These are phyloP conservation scores for Leptographium lundbergii DNA, from an alignment of 2,329 filamentous ascomycete species.

Conservation along the genomic window DNA sequence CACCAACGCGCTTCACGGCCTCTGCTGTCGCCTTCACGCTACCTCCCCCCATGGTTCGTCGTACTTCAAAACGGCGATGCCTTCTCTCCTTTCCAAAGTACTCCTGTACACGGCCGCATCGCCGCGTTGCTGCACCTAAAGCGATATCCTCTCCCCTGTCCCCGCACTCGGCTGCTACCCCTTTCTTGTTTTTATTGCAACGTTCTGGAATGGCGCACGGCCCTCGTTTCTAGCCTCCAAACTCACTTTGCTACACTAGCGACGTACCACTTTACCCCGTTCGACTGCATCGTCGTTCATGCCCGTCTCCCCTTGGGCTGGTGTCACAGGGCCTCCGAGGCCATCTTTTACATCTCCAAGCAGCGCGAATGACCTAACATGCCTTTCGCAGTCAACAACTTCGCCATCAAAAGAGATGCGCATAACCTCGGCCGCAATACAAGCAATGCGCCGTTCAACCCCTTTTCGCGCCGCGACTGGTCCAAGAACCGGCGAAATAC, in stretches of 20 bases:
- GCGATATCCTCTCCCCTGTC: no score
- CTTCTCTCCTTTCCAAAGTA: no score
- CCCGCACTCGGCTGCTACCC: no score
- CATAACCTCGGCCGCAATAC: constrained; percentile 27
- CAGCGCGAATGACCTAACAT: constrained; percentile 8
- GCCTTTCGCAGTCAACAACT: constrained; percentile 29
- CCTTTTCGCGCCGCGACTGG: constrained; percentile 30
- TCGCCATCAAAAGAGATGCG: constrained; percentile 30
- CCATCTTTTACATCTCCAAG: background rate
- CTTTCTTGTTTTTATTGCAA: no score
- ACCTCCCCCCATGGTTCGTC: no score
- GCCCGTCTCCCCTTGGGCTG: background rate
- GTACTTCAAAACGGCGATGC: no score
- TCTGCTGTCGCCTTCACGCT: no score
- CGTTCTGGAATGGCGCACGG: background rate
- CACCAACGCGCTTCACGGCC: no score
- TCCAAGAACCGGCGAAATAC: constrained; percentile 19
- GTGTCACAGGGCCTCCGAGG: background rate
- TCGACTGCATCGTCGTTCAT: background rate
- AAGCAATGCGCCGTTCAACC: constrained; percentile 27
- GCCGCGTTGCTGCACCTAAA: no score
- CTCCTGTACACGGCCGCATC: no score
- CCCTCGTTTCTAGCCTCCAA: background rate
- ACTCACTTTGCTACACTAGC: background rate
- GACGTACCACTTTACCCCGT: background rate